Evolutionary conservation across 208 protist species (phyloP).

Genomic region (Wallacemonas sp.): DNA sequence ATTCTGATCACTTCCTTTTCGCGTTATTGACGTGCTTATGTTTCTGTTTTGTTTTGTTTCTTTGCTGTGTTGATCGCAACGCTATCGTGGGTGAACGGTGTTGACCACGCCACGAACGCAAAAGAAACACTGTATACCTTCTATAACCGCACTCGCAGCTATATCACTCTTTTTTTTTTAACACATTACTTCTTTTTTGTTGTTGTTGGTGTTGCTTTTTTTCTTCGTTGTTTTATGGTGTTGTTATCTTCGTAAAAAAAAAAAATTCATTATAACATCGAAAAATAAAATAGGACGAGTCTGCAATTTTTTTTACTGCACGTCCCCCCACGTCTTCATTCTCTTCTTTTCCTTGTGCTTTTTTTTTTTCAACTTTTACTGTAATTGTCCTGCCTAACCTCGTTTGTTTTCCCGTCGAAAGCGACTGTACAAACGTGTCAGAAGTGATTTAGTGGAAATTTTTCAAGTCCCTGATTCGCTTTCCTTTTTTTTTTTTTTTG

Average conservation of each 20-base stretch:
- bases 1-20: background rate
- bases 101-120: too few relatives aligned
- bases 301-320: background rate
- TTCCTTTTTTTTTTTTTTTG: background rate
- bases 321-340: background rate
- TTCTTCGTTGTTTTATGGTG: background rate
- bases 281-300: too few relatives aligned
- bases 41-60: background rate
- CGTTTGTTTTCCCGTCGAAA: too few relatives aligned
- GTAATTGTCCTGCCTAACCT: background rate
- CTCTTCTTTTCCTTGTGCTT: slow-evolving; percentile 11
- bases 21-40: background rate
- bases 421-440: too few relatives aligned
- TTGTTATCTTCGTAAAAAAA: background rate
- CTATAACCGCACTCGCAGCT: too few relatives aligned
- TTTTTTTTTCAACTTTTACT: background rate
- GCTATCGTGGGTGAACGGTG: too few relatives aligned
- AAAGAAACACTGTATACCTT: too few relatives aligned
- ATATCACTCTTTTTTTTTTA: slow-evolving; percentile 11
- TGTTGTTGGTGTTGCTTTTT: slow-evolving; percentile 10
- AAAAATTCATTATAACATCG: background rate
- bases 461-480: background rate
- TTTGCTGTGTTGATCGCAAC: background rate
- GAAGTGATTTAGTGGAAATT: background rate
- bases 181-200: background rate